Evolutionary conservation across 148 eudicot genomes (phyloP).

Genomic region (Drosera capensis): DNA sequence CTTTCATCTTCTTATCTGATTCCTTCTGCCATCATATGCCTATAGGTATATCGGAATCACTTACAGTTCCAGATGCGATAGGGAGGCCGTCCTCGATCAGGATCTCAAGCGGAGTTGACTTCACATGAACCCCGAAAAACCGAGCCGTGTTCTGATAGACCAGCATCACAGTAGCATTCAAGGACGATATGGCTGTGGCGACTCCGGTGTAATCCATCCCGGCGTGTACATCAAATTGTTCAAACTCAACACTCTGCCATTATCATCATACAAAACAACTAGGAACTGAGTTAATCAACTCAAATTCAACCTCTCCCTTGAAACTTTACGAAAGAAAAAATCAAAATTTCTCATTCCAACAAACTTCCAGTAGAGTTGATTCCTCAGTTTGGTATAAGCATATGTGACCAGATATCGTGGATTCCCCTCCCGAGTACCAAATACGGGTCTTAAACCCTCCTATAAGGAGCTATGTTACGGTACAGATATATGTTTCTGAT

Average conservation of each 20-base stretch:
- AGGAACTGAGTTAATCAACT: neutral
- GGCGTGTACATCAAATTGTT: conserved; percentile 48
- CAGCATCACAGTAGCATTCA: conserved; percentile 61
- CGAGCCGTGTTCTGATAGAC: conserved; percentile 56
- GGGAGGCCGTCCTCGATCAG: no score
- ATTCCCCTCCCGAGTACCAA: neutral
- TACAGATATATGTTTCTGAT: no score
- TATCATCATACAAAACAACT: neutral
- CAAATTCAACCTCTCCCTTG: neutral
- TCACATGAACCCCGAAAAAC: conserved; percentile 78
- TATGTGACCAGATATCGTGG: neutral
- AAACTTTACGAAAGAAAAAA: neutral
- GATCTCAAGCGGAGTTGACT: conserved; percentile 51
- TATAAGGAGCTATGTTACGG: neutral
- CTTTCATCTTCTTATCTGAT: no score
- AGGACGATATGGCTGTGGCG: conserved; percentile 56
- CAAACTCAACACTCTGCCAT: conserved; percentile 55
- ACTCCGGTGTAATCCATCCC: conserved; percentile 70
- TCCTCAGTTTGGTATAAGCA: neutral
- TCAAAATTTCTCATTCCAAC: no score
- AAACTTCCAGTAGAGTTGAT: neutral
- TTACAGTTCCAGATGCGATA: conserved; percentile 60
- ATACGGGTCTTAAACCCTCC: neutral
- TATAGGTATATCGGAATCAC: conserved; percentile 3
- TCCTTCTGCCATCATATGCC: neutral